Percentiles rank a stretch among this genome's conserved stretches.
These are phyloP conservation scores for Talaromyces sp. DNA, from an alignment of 2,329 filamentous ascomycete genomes.

Conservation along the genomic window DNA sequence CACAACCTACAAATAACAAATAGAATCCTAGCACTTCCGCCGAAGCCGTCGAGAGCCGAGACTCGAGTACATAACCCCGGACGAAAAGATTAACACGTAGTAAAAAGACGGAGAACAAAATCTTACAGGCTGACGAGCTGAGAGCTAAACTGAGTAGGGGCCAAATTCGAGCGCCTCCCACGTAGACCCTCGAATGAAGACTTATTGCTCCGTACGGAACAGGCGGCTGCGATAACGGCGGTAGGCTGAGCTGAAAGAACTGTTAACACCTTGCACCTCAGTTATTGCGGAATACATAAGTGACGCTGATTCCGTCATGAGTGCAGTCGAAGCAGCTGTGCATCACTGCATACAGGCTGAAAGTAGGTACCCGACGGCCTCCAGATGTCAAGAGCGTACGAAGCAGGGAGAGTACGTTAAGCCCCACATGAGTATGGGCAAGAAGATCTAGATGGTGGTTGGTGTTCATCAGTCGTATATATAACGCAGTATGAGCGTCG, in stretches of 20 bases:
- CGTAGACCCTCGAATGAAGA: not conserved
- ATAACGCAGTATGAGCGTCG: not conserved
- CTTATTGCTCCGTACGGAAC: not conserved
- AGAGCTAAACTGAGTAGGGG: conserved; percentile 5
- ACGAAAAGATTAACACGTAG: not conserved
- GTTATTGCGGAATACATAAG: not conserved
- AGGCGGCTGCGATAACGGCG: not conserved
- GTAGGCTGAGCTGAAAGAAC: not conserved
- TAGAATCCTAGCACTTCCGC: not conserved
- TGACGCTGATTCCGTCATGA: conserved; percentile 1
- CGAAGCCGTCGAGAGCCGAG: not conserved
- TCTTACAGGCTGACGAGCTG: not conserved
- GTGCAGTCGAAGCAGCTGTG: not conserved
- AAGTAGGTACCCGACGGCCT: conserved; percentile 5
- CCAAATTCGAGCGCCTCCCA: conserved; percentile 8
- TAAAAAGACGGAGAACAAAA: not conserved
- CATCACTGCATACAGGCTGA: not conserved
- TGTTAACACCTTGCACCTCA: too few relatives aligned
- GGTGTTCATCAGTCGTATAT: not conserved
- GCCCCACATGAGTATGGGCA: not conserved
- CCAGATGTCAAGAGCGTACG: not conserved
- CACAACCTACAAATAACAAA: not conserved
- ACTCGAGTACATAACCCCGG: not conserved
- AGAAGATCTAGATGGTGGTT: not conserved
- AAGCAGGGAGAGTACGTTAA: not conserved